A percentile compares a stretch with the other conserved stretches of the same genome.
Evolutionary conservation across 139 green algal species (phyloP).

Genomic region (Chlamydomonas incerta): DNA sequence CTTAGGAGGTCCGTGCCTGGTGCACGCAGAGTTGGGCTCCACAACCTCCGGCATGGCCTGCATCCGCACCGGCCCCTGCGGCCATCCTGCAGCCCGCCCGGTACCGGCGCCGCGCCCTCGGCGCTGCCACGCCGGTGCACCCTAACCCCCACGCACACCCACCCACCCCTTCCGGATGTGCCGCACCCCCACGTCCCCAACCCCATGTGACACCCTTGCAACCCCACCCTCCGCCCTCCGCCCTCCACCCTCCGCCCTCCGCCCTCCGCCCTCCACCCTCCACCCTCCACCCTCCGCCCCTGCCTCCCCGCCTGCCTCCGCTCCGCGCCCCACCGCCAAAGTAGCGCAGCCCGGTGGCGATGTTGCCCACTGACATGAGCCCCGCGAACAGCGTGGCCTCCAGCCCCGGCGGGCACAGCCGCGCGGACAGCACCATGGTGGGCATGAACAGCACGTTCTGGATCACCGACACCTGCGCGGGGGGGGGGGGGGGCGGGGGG

Average conservation of each 20-base stretch:
- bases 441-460: conserved; percentile 75
- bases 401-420: conserved; percentile 69
- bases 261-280: neutral
- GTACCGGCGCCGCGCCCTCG: no score
- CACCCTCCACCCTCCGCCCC: neutral
- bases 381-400: conserved; percentile 88
- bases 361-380: conserved; percentile 72
- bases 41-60: no score
- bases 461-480: neutral
- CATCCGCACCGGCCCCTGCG: no score
- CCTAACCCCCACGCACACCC: no score
- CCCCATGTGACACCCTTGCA: no score
- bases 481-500: neutral
- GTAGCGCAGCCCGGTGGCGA: neutral
- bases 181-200: no score
- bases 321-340: neutral
- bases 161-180: no score
- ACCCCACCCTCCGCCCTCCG: no score
- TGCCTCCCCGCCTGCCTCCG: neutral
- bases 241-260: neutral
- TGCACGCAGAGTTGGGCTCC: no score
- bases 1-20: no score
- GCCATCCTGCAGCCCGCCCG: no score
- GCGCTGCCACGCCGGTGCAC: no score
- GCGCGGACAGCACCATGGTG: conserved; percentile 85